Percentiles rank a stretch among this genome's conserved stretches.
phyloP scores from a whole-genome alignment of 495 filamentous ascomycete genomes.

The Cudoniella acicularis region DNA sequence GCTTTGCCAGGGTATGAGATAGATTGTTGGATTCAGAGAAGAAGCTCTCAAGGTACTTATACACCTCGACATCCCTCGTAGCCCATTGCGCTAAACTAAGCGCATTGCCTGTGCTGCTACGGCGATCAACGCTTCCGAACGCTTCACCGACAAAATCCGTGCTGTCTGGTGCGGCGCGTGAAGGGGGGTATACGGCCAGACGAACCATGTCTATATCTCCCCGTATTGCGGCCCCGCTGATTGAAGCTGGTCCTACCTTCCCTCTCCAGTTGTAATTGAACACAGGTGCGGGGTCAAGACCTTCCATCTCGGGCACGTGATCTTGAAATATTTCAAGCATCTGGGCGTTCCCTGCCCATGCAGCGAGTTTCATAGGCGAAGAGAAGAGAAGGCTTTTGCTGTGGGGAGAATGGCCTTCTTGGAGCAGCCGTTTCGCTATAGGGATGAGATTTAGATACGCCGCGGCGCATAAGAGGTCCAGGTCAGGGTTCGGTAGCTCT shows the following conservation, averaged over 20 bases:
- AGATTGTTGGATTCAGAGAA: neutral
- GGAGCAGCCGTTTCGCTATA: slow-evolving; percentile 14
- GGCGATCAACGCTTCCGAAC: slow-evolving; percentile 5
- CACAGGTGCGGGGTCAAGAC: neutral
- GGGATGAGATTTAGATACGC: slow-evolving; percentile 17
- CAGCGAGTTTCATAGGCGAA: slow-evolving; percentile 19
- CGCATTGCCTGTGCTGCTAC: neutral
- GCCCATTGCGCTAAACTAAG: neutral
- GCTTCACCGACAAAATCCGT: slow-evolving; percentile 9
- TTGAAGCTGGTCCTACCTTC: neutral
- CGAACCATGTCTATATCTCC: slow-evolving; percentile 19
- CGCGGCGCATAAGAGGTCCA: slow-evolving; percentile 16
- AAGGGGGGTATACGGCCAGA: slow-evolving; percentile 19
- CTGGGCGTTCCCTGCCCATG: slow-evolving; percentile 11
- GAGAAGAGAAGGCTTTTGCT: slow-evolving; percentile 9
- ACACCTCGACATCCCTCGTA: slow-evolving; percentile 3
- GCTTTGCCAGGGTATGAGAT: neutral
- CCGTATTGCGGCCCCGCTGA: slow-evolving; percentile 10
- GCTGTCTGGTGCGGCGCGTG: slow-evolving; percentile 8
- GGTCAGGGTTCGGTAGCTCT: neutral
- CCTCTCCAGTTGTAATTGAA: neutral
- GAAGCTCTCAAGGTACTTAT: slow-evolving; percentile 8
- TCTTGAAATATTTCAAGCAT: slow-evolving; percentile 19
- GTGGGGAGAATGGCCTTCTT: slow-evolving; percentile 11
- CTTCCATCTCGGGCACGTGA: slow-evolving; percentile 9